These are phyloP conservation scores for Beauveria bassiana DNA, from an alignment of 2,329 filamentous ascomycete species.

Conservation along the genomic window DNA sequence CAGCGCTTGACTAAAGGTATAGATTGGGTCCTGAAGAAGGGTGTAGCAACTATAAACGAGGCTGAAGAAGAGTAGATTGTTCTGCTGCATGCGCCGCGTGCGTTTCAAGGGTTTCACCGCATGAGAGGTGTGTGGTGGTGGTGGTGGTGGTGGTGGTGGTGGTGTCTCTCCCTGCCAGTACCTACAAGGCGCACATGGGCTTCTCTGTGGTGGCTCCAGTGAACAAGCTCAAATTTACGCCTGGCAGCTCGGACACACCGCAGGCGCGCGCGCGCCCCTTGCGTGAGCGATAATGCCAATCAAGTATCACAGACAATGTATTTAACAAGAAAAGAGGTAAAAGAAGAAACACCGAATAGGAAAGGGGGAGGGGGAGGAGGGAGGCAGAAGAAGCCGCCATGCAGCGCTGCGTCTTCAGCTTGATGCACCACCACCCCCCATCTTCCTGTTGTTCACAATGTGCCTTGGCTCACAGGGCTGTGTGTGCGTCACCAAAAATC, in stretches of 20 bases:
- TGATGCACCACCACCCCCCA: neutral
- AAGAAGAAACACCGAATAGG: too few species aligned
- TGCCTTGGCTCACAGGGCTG: neutral
- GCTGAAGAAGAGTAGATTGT: neutral
- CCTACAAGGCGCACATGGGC: neutral
- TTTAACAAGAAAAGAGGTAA: too few species aligned
- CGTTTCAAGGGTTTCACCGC: neutral
- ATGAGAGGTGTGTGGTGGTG: neutral
- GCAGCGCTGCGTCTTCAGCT: neutral
- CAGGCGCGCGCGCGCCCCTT: neutral
- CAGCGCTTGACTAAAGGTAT: neutral
- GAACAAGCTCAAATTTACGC: slow-evolving; percentile 9
- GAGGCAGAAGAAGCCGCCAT: neutral
- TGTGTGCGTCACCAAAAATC: too few species aligned
- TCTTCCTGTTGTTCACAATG: neutral
- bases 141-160: neutral
- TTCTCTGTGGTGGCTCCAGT: neutral
- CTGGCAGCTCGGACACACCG: neutral
- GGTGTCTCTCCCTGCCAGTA: neutral
- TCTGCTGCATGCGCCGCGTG: neutral
- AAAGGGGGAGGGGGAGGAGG: too few species aligned
- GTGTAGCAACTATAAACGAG: too few species aligned
- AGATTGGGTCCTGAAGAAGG: too few species aligned
- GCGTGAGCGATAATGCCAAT: neutral
- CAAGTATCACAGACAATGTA: neutral